Conservation (phyloP, 208 protist species). For the Leishmania amazonensis region DNA sequence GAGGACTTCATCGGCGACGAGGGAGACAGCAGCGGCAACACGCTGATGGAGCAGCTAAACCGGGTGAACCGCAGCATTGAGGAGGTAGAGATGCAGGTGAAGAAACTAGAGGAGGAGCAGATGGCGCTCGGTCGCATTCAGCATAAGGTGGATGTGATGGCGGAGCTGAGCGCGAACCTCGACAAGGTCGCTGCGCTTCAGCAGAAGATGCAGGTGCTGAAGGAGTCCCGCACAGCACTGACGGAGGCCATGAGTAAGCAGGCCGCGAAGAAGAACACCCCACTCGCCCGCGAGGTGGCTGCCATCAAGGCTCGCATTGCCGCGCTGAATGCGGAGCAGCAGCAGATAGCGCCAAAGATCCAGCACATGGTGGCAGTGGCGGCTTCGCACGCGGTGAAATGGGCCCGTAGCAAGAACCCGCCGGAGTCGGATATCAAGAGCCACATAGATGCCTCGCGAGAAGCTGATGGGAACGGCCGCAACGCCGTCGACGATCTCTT, state of each 20-base stretch:
- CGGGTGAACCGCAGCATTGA: slow-evolving; percentile 54
- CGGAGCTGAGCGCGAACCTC: slow-evolving; percentile 50
- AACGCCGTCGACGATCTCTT: slow-evolving; percentile 59
- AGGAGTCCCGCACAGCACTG: slow-evolving; percentile 51
- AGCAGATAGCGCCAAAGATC: slow-evolving; percentile 59
- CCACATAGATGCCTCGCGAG: slow-evolving; percentile 1
- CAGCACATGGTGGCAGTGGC: slow-evolving; percentile 71
- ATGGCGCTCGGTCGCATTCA: slow-evolving; percentile 52
- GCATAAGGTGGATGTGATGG: slow-evolving; percentile 57
- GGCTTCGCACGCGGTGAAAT: slow-evolving; percentile 65
- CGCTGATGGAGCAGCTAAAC: slow-evolving; percentile 49
- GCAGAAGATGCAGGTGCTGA: slow-evolving; percentile 58
- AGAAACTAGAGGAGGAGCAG: slow-evolving; percentile 67
- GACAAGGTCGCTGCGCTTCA: slow-evolving; percentile 61
- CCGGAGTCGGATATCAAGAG: slow-evolving; percentile 40
- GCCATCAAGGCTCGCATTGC: slow-evolving; percentile 63
- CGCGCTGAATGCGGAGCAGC: slow-evolving; percentile 51
- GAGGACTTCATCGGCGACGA: slow-evolving; percentile 32
- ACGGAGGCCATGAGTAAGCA: slow-evolving; percentile 22
- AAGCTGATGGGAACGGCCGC: slow-evolving; percentile 5
- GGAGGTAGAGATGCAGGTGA: slow-evolving; percentile 44
- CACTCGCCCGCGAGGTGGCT: slow-evolving; percentile 51
- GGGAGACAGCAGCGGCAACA: slow-evolving; percentile 11
- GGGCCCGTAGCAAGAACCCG: slow-evolving; percentile 83
- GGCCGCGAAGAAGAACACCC: slow-evolving; percentile 34